Evolutionary conservation across 768 basidiomycete species (phyloP).

Genomic region (Kwoniella botswanensis): DNA sequence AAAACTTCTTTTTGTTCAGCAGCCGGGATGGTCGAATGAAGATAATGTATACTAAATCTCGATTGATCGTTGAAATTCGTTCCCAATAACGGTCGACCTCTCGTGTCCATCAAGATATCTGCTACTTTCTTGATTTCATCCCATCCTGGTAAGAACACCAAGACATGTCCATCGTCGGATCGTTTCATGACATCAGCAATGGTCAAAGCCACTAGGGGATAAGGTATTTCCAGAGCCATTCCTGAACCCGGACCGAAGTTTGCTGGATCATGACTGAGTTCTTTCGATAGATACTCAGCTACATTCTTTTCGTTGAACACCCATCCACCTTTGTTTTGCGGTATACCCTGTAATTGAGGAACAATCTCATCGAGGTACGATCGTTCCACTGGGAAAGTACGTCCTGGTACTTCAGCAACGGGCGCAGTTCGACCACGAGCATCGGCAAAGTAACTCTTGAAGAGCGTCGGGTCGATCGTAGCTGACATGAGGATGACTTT

Average conservation of each 20-base stretch:
- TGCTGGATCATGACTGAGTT: slow-evolving; percentile 63
- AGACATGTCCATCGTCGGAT: slow-evolving; percentile 80
- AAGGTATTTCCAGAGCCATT: slow-evolving; percentile 76
- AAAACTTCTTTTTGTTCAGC: slow-evolving; percentile 89
- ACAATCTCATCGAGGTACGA: slow-evolving; percentile 80
- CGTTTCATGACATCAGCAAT: slow-evolving; percentile 75
- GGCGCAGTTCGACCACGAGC: slow-evolving; percentile 65
- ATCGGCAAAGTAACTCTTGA: slow-evolving; percentile 81
- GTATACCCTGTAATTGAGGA: slow-evolving; percentile 60
- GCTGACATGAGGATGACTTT: slow-evolving; percentile 95
- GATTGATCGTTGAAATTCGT: slow-evolving; percentile 68
- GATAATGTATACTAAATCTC: slow-evolving; percentile 73
- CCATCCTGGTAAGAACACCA: slow-evolving; percentile 68
- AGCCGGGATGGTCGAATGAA: slow-evolving; percentile 88
- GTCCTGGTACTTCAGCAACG: slow-evolving; percentile 83
- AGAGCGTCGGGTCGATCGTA: slow-evolving; percentile 87
- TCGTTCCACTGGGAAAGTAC: slow-evolving; percentile 85
- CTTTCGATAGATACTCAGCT: slow-evolving; percentile 71
- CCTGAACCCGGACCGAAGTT: slow-evolving; percentile 52
- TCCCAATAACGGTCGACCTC: slow-evolving; percentile 63
- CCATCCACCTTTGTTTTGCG: slow-evolving; percentile 62
- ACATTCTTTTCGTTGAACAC: slow-evolving; percentile 74
- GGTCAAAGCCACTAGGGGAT: slow-evolving; percentile 77
- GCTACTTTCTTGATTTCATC: slow-evolving; percentile 83
- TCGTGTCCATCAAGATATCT: slow-evolving; percentile 64